Evolutionary conservation across 2,329 filamentous ascomycete species (phyloP).

Genomic region (Kalmusia sp.): DNA sequence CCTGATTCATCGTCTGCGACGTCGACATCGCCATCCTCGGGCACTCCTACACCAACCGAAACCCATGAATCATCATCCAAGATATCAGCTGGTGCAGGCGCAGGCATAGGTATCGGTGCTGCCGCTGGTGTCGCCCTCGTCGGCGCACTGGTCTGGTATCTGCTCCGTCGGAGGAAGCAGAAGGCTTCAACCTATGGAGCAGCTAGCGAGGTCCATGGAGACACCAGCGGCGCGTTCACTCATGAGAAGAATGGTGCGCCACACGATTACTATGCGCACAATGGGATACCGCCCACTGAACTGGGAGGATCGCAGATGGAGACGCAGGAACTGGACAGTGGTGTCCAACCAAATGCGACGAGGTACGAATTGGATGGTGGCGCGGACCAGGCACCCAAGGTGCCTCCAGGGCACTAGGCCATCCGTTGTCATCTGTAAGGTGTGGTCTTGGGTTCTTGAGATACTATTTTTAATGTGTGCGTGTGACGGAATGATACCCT

Average conservation of each 20-base stretch:
- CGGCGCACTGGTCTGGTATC: not conserved
- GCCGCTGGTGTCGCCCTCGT: not conserved
- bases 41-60: not conserved
- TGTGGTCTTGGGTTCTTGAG: too few species aligned
- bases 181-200: not conserved
- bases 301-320: not conserved
- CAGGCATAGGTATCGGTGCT: conserved; percentile 1
- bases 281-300: not conserved
- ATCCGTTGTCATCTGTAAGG: too few species aligned
- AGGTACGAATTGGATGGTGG: not conserved
- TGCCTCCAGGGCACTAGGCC: not conserved
- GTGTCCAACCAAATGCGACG: not conserved
- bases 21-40: not conserved
- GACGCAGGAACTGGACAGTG: not conserved
- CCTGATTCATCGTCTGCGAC: not conserved
- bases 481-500: not conserved
- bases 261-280: not conserved
- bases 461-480: too few species aligned
- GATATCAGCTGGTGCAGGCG: not conserved
- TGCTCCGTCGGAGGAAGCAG: not conserved
- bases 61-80: not conserved
- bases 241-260: not conserved
- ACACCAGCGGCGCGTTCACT: not conserved
- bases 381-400: not conserved
- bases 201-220: not conserved